Percentiles rank a stretch among this genome's conserved stretches.
These are phyloP conservation scores for Torulaspora gathmanii DNA, from an alignment of 805 yeast species.

Conservation along the genomic window DNA sequence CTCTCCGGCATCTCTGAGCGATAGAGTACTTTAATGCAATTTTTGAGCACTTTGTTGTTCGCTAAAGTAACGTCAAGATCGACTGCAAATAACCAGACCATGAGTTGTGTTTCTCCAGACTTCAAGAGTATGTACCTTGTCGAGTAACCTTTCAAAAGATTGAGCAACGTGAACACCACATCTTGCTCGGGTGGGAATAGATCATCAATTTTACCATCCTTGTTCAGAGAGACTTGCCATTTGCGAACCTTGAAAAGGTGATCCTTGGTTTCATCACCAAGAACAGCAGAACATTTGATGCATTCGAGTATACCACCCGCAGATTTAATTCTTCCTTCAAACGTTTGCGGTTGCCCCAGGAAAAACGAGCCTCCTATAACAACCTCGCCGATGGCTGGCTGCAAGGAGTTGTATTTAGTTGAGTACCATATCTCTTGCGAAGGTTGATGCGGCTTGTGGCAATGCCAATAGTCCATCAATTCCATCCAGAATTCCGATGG, in stretches of 20 bases:
- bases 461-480: slow-evolving; percentile 96
- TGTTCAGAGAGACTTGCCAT: slow-evolving; percentile 23
- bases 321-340: slow-evolving; percentile 2
- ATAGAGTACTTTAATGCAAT: slow-evolving; percentile 29
- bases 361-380: slow-evolving; percentile 29
- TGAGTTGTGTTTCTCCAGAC: slow-evolving; percentile 6
- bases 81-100: slow-evolving; percentile 30
- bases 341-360: slow-evolving; percentile 13
- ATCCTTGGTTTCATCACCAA: slow-evolving; percentile 25
- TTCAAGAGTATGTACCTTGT: slow-evolving; percentile 23
- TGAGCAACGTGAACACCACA: slow-evolving; percentile 23
- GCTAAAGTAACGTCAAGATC: slow-evolving; percentile 21
- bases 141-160: slow-evolving; percentile 22
- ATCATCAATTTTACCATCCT: not conserved
- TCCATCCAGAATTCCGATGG: slow-evolving; percentile 95
- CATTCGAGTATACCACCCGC: slow-evolving; percentile 13
- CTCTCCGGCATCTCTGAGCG: slow-evolving; percentile 8
- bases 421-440: slow-evolving; percentile 14
- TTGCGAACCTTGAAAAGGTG: slow-evolving; percentile 24
- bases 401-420: slow-evolving; percentile 19
- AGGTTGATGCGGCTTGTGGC: slow-evolving; percentile 65
- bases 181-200: slow-evolving; percentile 22
- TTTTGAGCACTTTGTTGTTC: slow-evolving; percentile 4
- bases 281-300: slow-evolving; percentile 12
- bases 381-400: slow-evolving; percentile 26